Base-by-base conservation (phyloP, 345 rosid genomes). In the Dovyalis caffra region DNA sequence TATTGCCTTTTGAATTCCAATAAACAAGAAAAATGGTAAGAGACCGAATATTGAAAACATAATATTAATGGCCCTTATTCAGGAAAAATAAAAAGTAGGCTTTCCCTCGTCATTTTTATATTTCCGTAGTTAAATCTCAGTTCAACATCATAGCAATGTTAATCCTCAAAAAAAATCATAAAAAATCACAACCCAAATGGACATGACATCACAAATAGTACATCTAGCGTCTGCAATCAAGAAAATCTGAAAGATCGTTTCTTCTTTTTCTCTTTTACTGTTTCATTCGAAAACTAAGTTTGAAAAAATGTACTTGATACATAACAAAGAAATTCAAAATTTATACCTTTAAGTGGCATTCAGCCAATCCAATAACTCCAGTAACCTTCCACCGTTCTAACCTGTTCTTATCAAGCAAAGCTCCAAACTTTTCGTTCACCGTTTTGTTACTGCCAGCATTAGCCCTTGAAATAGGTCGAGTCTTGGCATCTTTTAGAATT, bases 371-470 rank as follows among this genome's bases (percentile, higher is more conserved):
- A 70, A 91, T 63, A 26, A 92, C 90, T 74, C 97, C 94, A 11
- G 97, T 95, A 37, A 86, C 77, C 73, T 89, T 90, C 97, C 97
- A 92, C 70, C 92, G 83, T 69, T 81, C 88, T 77, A 79, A 67
- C 10, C 88, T 78, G 26, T 73, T 84, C 85, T 89, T 91, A 78
- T 88, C 89, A 35, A 88, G 64, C 31, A 62, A 45, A 69, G 79
- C 77, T 20, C 23, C 82, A 69, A 79, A 65, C 73, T 72, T 85
- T 32, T 64, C 82, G 18, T 84, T 67, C 7, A 66, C 51, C 70
- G 2, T 53, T 71, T 64, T 66, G 58, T 53, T 60, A 60, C 53
- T 51, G 23, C 84, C 67, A 51, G 23, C 71, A 67, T 56, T 72
- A 64, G 20, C 72, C 79, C 97, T 89, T 64, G 79, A 76, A 79